Base-by-base conservation (phyloP, 768 basidiomycete genomes). In the Xerocomellus dryophilus region DNA sequence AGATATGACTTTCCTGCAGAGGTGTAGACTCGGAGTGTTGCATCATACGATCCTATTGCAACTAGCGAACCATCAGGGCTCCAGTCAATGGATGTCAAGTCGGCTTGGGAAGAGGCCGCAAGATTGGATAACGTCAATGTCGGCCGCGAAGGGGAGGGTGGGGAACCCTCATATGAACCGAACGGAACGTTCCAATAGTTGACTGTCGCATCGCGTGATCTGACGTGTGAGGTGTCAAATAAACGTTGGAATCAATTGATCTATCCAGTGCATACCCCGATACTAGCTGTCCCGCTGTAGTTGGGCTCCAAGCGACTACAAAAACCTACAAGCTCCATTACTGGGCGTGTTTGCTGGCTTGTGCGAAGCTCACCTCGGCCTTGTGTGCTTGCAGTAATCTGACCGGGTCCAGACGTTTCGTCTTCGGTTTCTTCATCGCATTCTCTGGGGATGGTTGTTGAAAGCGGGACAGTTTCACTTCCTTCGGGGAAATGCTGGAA, bases 81-180 rank as follows among this genome's bases (percentile, higher is more conserved):
- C 90, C 90, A 93, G 62, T 88, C 82, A 43, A 93, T 62, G 38
- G 84, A 83, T 15, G 90, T 92, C 52, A 91, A 69, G 66, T 93
- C 90, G 10, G 73, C 73, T 45, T 81, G 80, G 31, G 74, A 66
- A 23, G 74, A 65, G 56, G 73, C 71, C 38, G 78, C 71, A 20
- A 81, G 76, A 59, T 82, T 78, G 43, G 80, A 73, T 35, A 89
- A 61, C 20, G 75, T 73, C 39, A 72, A 44, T 11, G 75, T 70
- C 6, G 80, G 76, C 14, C 71, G 72, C 17, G 54, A 60, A 49
- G 15, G 56, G 51, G 43, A 66, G 17, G 52, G 45, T 7, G 42
- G 31, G 6, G 62, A 51, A 9, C 50, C 53, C 15, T 70, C 66
- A n/a, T 53, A 40, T 27, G 60, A 70, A 39, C 75, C 51, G 40